These are phyloP conservation scores for Trypanosomatidae sp. DNA, from an alignment of 208 protist species.

Conservation along the genomic window DNA sequence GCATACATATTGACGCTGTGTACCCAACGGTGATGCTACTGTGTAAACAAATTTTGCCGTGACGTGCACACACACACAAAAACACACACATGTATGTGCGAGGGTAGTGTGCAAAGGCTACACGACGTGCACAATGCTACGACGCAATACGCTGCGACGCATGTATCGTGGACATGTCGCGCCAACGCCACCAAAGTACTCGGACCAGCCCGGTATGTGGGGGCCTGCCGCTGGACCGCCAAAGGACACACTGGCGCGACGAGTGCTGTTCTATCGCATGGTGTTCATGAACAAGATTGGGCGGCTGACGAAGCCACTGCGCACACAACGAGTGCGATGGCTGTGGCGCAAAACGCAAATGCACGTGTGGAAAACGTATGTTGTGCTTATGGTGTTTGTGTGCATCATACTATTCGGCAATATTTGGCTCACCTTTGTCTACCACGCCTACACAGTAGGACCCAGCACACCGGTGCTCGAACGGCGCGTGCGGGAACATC, in stretches of 20 bases:
- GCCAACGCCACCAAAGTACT: conserved; percentile 74
- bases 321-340: conserved; percentile 65
- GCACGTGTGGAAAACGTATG: conserved; percentile 78
- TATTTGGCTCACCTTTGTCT: conserved; percentile 79
- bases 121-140: no score
- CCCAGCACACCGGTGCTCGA: conserved; percentile 78
- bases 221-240: conserved; percentile 56
- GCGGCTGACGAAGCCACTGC: conserved; percentile 68
- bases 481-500: conserved; percentile 83
- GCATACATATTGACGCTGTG: no score
- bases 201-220: conserved; percentile 80
- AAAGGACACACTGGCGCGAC: conserved; percentile 74
- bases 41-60: no score
- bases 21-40: no score
- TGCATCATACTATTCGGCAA: conserved; percentile 66
- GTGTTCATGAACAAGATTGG: conserved; percentile 79
- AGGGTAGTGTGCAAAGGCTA: no score
- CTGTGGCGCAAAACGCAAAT: conserved; percentile 80
- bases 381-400: conserved; percentile 80
- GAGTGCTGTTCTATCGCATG: conserved; percentile 79
- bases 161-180: conserved; percentile 69
- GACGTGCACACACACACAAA: no score
- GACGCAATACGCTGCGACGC: conserved; percentile 23
- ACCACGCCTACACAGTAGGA: conserved; percentile 81
- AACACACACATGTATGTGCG: no score